Percentiles rank a stretch among this genome's conserved stretches.
Conservation (phyloP, 1,139 yeast genomes). For the Kodamaea fungicola region DNA sequence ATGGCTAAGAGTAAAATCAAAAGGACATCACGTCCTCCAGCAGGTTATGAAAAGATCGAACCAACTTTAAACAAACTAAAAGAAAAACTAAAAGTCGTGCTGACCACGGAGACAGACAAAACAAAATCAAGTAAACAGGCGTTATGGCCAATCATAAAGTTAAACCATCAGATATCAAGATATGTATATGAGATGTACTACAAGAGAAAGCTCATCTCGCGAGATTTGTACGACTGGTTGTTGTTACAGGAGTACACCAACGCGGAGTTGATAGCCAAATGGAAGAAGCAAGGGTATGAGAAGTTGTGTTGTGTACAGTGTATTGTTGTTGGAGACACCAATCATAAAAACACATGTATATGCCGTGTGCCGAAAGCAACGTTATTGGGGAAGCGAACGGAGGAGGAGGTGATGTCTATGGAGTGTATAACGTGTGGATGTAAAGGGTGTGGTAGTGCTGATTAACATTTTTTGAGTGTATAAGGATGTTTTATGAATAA, state of each 20-base stretch:
- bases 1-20: slow-evolving; percentile 14
- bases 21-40: slow-evolving; percentile 48
- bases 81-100: slow-evolving; percentile 57
- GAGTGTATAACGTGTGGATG: slow-evolving; percentile 90
- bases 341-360: slow-evolving; percentile 69
- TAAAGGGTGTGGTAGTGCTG: slow-evolving; percentile 82
- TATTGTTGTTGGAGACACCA: slow-evolving; percentile 61
- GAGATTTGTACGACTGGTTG: slow-evolving; percentile 75
- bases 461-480: too few species aligned
- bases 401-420: slow-evolving; percentile 30
- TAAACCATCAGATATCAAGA: slow-evolving; percentile 73
- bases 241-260: slow-evolving; percentile 67
- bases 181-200: slow-evolving; percentile 75
- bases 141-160: slow-evolving; percentile 69
- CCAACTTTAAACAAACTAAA: slow-evolving; percentile 66
- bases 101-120: slow-evolving; percentile 25
- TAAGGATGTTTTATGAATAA: too few species aligned
- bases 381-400: slow-evolving; percentile 28
- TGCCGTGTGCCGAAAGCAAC: slow-evolving; percentile 78
- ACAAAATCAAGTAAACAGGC: slow-evolving; percentile 47
- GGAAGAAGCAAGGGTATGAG: slow-evolving; percentile 91
- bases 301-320: slow-evolving; percentile 81
- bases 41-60: slow-evolving; percentile 71
- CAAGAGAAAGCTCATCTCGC: slow-evolving; percentile 62
- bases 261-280: slow-evolving; percentile 73